Evolutionary conservation across 2,329 filamentous ascomycete species (phyloP).

Genomic region (Hymenoscyphus repandus): DNA sequence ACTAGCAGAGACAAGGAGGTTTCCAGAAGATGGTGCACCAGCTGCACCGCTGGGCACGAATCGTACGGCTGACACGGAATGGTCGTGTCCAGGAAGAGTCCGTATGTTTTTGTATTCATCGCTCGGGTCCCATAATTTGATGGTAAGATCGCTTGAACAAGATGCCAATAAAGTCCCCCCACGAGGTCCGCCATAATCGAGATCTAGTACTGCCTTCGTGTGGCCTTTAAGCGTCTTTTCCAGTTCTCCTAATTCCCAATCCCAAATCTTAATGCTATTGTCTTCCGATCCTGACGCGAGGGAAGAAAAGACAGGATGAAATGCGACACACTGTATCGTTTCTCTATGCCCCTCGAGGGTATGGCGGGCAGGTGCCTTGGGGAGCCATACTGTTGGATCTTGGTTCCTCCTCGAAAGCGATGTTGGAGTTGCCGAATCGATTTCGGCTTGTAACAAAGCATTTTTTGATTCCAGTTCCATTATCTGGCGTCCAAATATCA

Average conservation of each 20-base stretch:
- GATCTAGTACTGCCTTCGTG: constrained; percentile 79
- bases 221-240: constrained; percentile 90
- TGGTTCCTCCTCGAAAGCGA: constrained; percentile 72
- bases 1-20: constrained; percentile 80
- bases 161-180: constrained; percentile 69
- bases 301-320: constrained; percentile 87
- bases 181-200: constrained; percentile 84
- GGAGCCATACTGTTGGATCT: constrained; percentile 82
- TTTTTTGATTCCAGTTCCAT: constrained; percentile 85
- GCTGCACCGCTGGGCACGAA: constrained; percentile 82
- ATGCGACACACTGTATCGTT: constrained; percentile 81
- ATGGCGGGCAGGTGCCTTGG: constrained; percentile 74
- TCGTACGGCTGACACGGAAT: constrained; percentile 81
- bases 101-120: constrained; percentile 95
- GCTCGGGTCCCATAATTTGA: constrained; percentile 90
- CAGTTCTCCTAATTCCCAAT: constrained; percentile 89
- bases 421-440: constrained; percentile 76
- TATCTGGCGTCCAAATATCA: constrained; percentile 51
- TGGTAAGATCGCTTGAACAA: constrained; percentile 76
- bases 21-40: constrained; percentile 72
- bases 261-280: constrained; percentile 93
- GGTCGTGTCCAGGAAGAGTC: constrained; percentile 85
- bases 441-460: constrained; percentile 68
- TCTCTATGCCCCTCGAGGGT: constrained; percentile 77
- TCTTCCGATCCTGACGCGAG: constrained; percentile 89